Base-by-base conservation (phyloP, 1,284 basidiomycete species). In the Trametes hirsuta region DNA sequence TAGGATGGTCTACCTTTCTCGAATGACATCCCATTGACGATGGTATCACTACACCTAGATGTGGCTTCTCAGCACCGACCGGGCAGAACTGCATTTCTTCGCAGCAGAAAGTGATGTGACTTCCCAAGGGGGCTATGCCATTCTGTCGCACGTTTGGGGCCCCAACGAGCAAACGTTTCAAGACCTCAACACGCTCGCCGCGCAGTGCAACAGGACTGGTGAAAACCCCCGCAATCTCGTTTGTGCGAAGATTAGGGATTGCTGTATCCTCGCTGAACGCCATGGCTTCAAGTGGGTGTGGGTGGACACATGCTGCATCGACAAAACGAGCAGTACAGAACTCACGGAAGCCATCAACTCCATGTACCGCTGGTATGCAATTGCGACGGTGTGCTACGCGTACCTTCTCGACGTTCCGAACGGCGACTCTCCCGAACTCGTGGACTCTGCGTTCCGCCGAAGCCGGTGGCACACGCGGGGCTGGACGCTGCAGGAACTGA, bases 321-420 rank as follows among this genome's bases (percentile, higher is more conserved):
- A 61, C 55, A 61, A 60, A 36, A 45, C 36, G 48, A 61, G 55
- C 41, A 57, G 59, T 36, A 21, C 59, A 2, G 59, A 61, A 40
- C 59, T 61, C 18, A 55, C 59, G 1, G 59, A 61, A 46, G 53
- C 59, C 15, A 61, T 61, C 49, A 61, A 61, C 50, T 52, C 59
- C 10, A 61, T 61, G 59, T 61, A 47, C 40, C 24, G 10, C 9
- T 61, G 36, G n/a, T 61, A 61, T 50, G 18, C 22, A n/a, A 18
- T 42, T 3, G 42, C 59, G 21, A 44, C 41, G 5, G 59, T 60
- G 2, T 61, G 59, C 59, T 61, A 52, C 53, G 59, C 49, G 14
- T 61, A 61, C 42, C 52, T 59, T 5, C 41, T 14, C n/a, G 58
- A 59, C 47, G 58, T 59, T 11, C 46, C 22, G 25, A 11, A 12